Percentiles rank a stretch among this genome's conserved stretches.
phyloP scores from a whole-genome alignment of 306 rosid species.

The Fagus crenata region DNA sequence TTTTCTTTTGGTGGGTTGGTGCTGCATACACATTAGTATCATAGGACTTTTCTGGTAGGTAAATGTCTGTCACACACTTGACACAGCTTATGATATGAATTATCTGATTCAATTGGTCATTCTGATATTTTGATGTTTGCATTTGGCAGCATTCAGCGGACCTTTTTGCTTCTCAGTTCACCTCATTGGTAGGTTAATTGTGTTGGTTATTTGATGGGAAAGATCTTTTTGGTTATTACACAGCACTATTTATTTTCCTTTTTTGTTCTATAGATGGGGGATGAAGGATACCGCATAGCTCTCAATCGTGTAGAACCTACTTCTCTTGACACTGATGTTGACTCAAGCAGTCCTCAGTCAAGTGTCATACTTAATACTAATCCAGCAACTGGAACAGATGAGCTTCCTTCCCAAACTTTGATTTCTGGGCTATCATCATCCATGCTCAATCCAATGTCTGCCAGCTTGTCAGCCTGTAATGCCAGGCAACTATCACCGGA shows the following conservation, averaged over 20 bases:
- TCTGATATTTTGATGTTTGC: slow-evolving; percentile 22
- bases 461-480: slow-evolving; percentile 11
- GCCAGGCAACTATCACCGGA: slow-evolving; percentile 10
- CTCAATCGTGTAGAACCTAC: slow-evolving; percentile 17
- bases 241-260: background rate
- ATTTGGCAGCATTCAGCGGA: slow-evolving; percentile 29
- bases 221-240: slow-evolving; percentile 1
- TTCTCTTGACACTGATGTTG: slow-evolving; percentile 4
- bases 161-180: slow-evolving; percentile 36
- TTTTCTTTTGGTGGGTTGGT: slow-evolving; percentile 8
- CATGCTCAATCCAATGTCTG: background rate
- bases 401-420: slow-evolving; percentile 14
- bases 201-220: background rate
- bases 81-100: background rate
- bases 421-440: slow-evolving; percentile 7
- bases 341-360: slow-evolving; percentile 5
- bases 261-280: slow-evolving; percentile 31
- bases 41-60: background rate
- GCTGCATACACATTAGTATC: background rate
- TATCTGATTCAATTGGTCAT: background rate
- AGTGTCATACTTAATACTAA: background rate
- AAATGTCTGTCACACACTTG: background rate
- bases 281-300: slow-evolving; percentile 39
- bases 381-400: slow-evolving; percentile 1
- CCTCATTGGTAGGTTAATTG: slow-evolving; percentile 33